Percentiles rank a stretch among this genome's conserved stretches.
These are phyloP conservation scores for Geotrichum macrosporum DNA, from an alignment of 1,139 yeast genomes.

Conservation along the genomic window DNA sequence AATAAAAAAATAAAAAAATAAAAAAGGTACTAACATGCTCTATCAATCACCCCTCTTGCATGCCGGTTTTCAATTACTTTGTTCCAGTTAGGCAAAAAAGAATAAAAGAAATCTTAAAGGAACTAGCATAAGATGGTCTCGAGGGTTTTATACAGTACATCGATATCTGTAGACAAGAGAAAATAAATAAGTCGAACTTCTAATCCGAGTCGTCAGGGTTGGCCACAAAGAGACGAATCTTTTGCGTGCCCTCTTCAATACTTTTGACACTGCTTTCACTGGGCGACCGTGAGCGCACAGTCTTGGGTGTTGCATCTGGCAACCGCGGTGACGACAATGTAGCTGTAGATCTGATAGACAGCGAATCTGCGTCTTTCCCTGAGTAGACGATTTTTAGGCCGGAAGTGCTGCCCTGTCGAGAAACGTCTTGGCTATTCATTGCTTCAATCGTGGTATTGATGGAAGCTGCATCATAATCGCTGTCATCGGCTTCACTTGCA, in stretches of 20 bases:
- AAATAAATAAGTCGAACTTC: no score
- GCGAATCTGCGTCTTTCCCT: background rate
- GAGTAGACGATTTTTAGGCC: slow-evolving; percentile 66
- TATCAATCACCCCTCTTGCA: no score
- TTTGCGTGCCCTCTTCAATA: background rate
- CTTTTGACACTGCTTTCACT: background rate
- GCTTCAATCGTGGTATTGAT: slow-evolving; percentile 18
- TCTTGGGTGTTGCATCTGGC: background rate
- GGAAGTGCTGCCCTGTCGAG: slow-evolving; percentile 70
- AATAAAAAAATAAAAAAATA: no score
- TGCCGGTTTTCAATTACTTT: no score
- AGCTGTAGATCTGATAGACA: slow-evolving; percentile 10
- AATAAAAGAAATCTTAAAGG: no score
- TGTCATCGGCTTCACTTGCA: slow-evolving; percentile 75
- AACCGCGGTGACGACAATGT: slow-evolving; percentile 5
- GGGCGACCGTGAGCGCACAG: background rate
- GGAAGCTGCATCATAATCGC: slow-evolving; percentile 13
- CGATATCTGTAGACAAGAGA: no score
- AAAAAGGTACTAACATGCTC: no score
- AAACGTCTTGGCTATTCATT: slow-evolving; percentile 29
- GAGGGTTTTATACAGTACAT: no score
- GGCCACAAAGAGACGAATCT: background rate
- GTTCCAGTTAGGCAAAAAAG: no score
- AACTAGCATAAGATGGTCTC: no score
- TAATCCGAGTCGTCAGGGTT: no score